Percentiles rank a stretch among this genome's conserved stretches.
Conservation (phyloP, 2,329 filamentous ascomycete species). For the Aspergillus bombycis region DNA sequence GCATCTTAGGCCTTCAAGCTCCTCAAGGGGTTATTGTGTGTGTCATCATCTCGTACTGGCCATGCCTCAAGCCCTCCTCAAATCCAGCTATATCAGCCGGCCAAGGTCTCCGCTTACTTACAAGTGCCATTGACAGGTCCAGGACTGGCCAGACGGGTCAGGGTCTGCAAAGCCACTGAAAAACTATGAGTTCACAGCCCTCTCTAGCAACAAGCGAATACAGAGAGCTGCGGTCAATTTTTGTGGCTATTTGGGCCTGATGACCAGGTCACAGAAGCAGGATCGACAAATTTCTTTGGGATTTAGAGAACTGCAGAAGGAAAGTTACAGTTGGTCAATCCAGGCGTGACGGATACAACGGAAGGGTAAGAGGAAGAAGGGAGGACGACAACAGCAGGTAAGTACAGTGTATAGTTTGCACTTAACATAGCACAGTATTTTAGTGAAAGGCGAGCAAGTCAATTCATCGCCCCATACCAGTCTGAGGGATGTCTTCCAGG, state of each 20-base stretch:
- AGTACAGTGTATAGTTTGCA: not conserved
- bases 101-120: too few relatives aligned
- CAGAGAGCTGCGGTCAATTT: too few relatives aligned
- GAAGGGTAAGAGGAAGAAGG: not conserved
- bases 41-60: too few relatives aligned
- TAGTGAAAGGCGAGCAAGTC: not conserved
- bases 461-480: not conserved
- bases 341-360: not conserved
- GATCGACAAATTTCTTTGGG: not conserved
- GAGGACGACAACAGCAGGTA: not conserved
- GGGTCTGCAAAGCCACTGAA: too few relatives aligned
- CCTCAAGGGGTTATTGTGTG: too few relatives aligned
- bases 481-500: not conserved
- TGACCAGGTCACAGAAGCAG: not conserved
- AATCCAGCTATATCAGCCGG: too few relatives aligned
- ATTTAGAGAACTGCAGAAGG: not conserved
- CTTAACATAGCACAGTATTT: not conserved
- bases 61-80: too few relatives aligned
- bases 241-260: not conserved
- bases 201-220: too few relatives aligned
- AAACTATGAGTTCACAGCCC: too few relatives aligned
- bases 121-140: too few relatives aligned
- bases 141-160: too few relatives aligned
- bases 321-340: not conserved
- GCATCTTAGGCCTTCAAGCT: not conserved